These are phyloP conservation scores for Quercus parvula DNA, from an alignment of 306 rosid species.

Conservation along the genomic window DNA sequence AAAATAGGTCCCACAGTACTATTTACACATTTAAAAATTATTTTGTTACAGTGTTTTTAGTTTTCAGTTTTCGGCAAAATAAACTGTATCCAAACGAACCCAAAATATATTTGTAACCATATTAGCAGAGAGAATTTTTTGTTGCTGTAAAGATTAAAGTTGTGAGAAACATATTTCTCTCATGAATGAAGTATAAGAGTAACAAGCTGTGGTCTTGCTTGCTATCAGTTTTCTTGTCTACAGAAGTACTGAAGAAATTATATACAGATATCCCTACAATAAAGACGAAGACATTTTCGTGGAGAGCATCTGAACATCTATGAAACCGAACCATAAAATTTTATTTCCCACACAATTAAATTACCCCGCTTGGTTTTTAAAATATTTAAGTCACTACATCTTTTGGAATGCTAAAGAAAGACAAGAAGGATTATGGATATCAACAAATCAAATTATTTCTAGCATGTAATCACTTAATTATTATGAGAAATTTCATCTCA, in stretches of 20 bases:
- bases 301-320: not conserved
- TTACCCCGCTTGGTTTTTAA: not conserved
- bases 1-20: too few relatives aligned
- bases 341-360: not conserved
- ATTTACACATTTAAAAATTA: too few relatives aligned
- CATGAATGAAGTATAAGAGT: not conserved
- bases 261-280: not conserved
- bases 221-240: not conserved
- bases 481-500: not conserved
- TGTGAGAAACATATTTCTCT: not conserved
- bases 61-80: too few relatives aligned
- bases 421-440: not conserved
- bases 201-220: not conserved
- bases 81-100: too few relatives aligned
- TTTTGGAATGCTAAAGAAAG: not conserved
- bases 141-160: not conserved
- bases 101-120: not conserved
- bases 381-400: not conserved
- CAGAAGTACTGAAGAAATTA: not conserved
- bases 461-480: not conserved
- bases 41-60: too few relatives aligned
- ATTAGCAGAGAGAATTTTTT: not conserved
- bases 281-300: not conserved
- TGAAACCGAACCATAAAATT: not conserved
- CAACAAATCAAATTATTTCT: not conserved